Percentiles rank a stretch among this genome's conserved stretches.
Evolutionary conservation across 306 rosid genomes (phyloP).

Genomic region (Medicago lupulina): DNA sequence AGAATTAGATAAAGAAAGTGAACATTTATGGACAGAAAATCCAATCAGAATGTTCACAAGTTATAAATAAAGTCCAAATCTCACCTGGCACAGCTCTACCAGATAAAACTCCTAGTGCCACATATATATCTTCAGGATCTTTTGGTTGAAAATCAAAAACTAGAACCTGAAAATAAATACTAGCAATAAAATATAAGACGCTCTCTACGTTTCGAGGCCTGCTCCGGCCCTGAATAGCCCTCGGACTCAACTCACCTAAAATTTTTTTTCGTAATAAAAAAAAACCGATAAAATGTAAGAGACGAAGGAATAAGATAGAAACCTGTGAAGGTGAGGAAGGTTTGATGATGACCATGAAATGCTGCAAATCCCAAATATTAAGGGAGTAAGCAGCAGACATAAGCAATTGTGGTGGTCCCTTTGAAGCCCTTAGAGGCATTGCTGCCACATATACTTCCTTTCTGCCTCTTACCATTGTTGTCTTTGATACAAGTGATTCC

Average conservation of each 20-base stretch:
- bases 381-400: conserved; percentile 76
- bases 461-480: conserved; percentile 46
- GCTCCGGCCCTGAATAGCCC: too few species aligned
- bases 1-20: not conserved
- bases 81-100: conserved; percentile 77
- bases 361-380: conserved; percentile 83
- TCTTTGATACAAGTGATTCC: conserved; percentile 45
- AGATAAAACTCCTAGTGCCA: conserved; percentile 73
- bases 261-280: too few species aligned
- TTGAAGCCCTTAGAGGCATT: conserved; percentile 81
- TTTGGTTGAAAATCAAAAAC: conserved; percentile 96
- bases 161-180: conserved; percentile 56
- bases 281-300: not conserved
- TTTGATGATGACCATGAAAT: conserved; percentile 82
- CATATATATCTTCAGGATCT: conserved; percentile 82
- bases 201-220: too few species aligned
- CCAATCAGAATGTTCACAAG: too few species aligned
- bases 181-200: too few species aligned
- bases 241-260: too few species aligned
- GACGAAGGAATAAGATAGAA: conserved; percentile 1
- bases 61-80: too few species aligned
- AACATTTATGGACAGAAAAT: too few species aligned
- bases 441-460: conserved; percentile 87
- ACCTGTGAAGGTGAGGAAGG: conserved; percentile 69
- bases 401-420: conserved; percentile 84